Percentiles rank a stretch among this genome's conserved stretches.
phyloP scores from a whole-genome alignment of 176 grass and related monocot species.

The Rhynchospora tenuis region DNA sequence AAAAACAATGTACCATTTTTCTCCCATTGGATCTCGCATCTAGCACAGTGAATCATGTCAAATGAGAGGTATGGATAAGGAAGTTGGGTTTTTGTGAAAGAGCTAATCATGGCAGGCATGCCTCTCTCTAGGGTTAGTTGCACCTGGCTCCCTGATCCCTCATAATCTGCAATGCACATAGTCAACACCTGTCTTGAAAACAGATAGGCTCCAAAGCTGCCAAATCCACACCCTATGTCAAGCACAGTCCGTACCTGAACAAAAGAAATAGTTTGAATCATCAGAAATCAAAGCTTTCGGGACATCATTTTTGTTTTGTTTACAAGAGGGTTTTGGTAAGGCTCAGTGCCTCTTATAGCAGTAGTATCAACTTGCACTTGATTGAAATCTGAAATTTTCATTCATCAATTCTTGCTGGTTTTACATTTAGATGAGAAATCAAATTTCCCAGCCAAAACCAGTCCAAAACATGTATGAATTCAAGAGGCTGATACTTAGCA shows the following conservation, averaged over 20 bases:
- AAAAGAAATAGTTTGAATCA: background rate
- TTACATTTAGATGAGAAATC: background rate
- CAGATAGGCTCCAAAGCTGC: constrained; percentile 86
- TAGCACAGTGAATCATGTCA: constrained; percentile 94
- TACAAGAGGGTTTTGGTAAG: background rate
- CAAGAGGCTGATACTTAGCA: background rate
- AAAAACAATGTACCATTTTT: constrained; percentile 52
- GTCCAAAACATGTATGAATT: background rate
- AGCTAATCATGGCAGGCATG: constrained; percentile 91
- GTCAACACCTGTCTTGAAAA: constrained; percentile 77
- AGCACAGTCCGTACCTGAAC: constrained; percentile 87
- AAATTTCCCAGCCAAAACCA: background rate
- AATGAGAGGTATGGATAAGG: constrained; percentile 94
- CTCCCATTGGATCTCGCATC: constrained; percentile 86
- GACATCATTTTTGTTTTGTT: background rate
- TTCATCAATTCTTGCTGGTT: background rate
- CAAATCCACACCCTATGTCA: constrained; percentile 98
- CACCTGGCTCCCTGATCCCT: constrained; percentile 90
- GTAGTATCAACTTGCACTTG: background rate
- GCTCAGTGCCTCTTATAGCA: background rate
- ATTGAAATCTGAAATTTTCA: background rate
- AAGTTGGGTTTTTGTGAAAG: constrained; percentile 75
- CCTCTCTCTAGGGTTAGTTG: constrained; percentile 98
- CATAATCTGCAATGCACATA: constrained; percentile 97
- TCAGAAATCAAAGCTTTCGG: background rate